A percentile compares a stretch with the other conserved stretches of the same genome.
These are phyloP conservation scores for Euphorbia schlechtendalii DNA, from an alignment of 441 rosid genomes.

Conservation along the genomic window DNA sequence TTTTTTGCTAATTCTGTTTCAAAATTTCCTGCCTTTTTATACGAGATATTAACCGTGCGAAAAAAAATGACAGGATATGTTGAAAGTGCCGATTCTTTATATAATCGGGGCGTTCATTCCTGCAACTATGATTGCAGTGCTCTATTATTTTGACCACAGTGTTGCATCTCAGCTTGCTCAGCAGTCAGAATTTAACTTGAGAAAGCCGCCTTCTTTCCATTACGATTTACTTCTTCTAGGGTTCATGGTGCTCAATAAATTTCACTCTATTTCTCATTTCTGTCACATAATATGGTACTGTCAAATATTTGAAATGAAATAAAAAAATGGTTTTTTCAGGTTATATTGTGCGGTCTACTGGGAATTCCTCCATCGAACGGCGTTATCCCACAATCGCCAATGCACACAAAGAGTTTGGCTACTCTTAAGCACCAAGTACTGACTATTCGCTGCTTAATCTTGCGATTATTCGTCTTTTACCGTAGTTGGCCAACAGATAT, in stretches of 20 bases:
- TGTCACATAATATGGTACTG: neutral
- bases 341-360: constrained; percentile 60
- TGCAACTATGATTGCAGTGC: constrained; percentile 77
- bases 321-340: constrained; percentile 35
- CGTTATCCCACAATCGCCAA: constrained; percentile 80
- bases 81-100: constrained; percentile 52
- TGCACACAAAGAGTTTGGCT: constrained; percentile 77
- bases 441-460: neutral
- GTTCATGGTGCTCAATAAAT: constrained; percentile 39
- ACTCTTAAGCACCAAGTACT: constrained; percentile 67
- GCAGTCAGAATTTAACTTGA: constrained; percentile 66
- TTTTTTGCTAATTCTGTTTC: too few relatives aligned
- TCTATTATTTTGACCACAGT: constrained; percentile 74
- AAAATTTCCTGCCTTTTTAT: constrained; percentile 1
- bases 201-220: constrained; percentile 67
- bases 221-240: constrained; percentile 73
- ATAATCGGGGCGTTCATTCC: constrained; percentile 77
- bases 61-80: constrained; percentile 48
- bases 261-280: neutral
- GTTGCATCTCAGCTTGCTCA: constrained; percentile 83
- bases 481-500: too few relatives aligned
- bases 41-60: neutral
- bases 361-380: constrained; percentile 84
- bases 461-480: neutral
- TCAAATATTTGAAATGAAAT: neutral